Conservation (phyloP, 768 basidiomycete species). For the Panaeolus papilionaceus region DNA sequence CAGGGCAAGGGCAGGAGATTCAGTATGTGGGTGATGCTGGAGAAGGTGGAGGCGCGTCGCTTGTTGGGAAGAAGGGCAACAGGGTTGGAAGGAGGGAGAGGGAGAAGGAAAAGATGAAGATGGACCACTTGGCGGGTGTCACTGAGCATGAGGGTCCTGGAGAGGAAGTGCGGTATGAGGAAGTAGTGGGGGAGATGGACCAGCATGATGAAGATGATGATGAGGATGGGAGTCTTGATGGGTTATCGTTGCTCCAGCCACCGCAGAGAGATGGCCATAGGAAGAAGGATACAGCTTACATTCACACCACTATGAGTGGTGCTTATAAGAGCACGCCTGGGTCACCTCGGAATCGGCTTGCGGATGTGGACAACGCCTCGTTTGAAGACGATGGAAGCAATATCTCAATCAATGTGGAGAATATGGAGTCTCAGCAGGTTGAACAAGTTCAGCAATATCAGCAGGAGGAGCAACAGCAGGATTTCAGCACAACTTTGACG, state of each 20-base stretch:
- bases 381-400: constrained; percentile 16
- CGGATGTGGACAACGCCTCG: constrained; percentile 13
- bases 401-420: constrained; percentile 14
- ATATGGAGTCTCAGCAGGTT: not conserved
- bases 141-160: not conserved
- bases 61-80: constrained; percentile 31
- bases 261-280: constrained; percentile 28
- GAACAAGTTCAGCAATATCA: not conserved
- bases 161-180: constrained; percentile 17
- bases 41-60: constrained; percentile 19
- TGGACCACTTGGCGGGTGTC: constrained; percentile 23
- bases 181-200: constrained; percentile 25
- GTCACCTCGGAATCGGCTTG: constrained; percentile 24
- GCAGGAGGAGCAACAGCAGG: not conserved
- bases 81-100: constrained; percentile 33
- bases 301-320: constrained; percentile 25
- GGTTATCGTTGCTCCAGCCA: constrained; percentile 33
- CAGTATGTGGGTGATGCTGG: constrained; percentile 14
- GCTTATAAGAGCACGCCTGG: constrained; percentile 29
- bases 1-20: not conserved
- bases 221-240: constrained; percentile 33
- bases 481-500: not conserved
- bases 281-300: constrained; percentile 26
- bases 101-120: constrained; percentile 31
- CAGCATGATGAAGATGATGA: constrained; percentile 28